Evolutionary conservation across 176 grass and related monocot species (phyloP), one percentile per base, ranked within the genome.

Genomic region (Avena insularis): DNA sequence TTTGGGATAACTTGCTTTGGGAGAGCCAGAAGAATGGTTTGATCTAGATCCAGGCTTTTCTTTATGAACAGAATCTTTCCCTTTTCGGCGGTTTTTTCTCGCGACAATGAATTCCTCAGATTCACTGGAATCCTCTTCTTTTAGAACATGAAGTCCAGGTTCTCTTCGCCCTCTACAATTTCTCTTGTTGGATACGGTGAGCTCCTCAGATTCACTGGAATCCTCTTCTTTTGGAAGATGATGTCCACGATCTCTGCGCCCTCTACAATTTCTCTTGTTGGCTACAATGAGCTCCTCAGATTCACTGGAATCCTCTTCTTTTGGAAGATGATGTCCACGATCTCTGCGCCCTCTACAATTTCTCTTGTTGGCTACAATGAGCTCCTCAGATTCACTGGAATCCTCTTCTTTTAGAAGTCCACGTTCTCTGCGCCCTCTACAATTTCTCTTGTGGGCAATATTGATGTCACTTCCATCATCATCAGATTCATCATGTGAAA

Each of bases 351-450:
- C 40, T 43, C 40, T 43, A 43, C 40, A 43, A 43, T 89, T 86
- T 35, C 79, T 87, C 80, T 43, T 43, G 5, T 43, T 43, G 40
- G 65, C 21, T 2, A 43, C 31, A 71, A 31, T 47, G 16, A 17
- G 35, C 79, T 91, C 88, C 76, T 91, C 84, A 33, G 82, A 89
- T 75, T 88, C 87, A 81, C 86, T 90, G 50, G 83, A 82, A 50
- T 84, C 76, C 15, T 93, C 88, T 57, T 82, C 82, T 86, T 67
- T 50, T 40, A 83, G 71, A 64, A 35, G 40, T 43, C 40, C 40
- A 43, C 0, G 40, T 85, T 62, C 82, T 2, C 66, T 82, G 36
- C 74, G 75, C 63, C 79, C 63, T 54, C 62, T 83, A 56, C 58
- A 45, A 71, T 79, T 88, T 87, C 57, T 91, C 79, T 48, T 81